Conservation (phyloP, 139 green algal genomes). For the Gonium pectorale region DNA sequence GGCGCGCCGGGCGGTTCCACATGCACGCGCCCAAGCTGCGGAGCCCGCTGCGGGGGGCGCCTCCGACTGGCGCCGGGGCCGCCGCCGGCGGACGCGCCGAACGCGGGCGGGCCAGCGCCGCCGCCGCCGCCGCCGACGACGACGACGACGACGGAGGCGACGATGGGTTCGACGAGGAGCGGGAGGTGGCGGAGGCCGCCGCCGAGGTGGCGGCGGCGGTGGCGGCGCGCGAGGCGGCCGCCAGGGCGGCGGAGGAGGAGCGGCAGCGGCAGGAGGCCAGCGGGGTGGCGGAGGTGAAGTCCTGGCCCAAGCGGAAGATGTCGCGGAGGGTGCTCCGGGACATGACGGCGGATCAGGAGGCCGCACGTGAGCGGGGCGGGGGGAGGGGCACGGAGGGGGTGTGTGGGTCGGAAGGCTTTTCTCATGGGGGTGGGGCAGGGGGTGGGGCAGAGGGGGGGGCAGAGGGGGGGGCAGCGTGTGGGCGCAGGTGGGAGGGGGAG, state of each 20-base stretch:
- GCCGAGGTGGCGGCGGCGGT: neutral
- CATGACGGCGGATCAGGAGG: slow-evolving; percentile 3
- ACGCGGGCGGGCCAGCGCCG: neutral
- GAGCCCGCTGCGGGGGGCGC: no score
- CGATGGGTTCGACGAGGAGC: neutral
- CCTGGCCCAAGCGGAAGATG: no score
- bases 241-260: neutral
- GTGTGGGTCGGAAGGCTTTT: no score
- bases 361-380: neutral
- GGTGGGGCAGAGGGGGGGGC: neutral
- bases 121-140: neutral
- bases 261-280: neutral
- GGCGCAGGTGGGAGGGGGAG: neutral
- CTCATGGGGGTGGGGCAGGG: no score
- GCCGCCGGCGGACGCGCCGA: neutral
- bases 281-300: neutral
- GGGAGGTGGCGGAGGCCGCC: neutral
- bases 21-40: neutral
- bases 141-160: neutral
- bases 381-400: neutral
- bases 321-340: neutral
- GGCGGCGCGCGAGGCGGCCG: neutral
- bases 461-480: no score
- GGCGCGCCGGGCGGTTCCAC: neutral
- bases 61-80: no score